A percentile compares a stretch with the other conserved stretches of the same genome.
These are phyloP conservation scores for Bryum argenteum DNA, from an alignment of 225 moss, liverwort and hornwort genomes.

Conservation along the genomic window DNA sequence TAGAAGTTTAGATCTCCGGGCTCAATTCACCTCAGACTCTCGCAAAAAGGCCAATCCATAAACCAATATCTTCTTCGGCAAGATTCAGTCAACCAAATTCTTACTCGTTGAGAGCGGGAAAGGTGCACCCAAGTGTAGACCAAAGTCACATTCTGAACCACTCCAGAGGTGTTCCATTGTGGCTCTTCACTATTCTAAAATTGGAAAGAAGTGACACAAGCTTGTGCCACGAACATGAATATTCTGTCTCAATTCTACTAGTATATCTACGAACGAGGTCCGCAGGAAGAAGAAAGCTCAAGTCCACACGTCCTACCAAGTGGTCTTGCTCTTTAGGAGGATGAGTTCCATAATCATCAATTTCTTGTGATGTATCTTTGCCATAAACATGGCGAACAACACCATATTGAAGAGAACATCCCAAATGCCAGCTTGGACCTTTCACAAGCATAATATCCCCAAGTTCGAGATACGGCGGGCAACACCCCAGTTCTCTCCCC, in stretches of 20 bases:
- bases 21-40: conserved; percentile 57
- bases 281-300: not conserved
- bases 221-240: not conserved
- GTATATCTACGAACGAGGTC: not conserved
- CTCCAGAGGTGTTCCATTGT: not conserved
- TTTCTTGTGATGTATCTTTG: conserved; percentile 2
- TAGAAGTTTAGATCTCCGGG: not conserved
- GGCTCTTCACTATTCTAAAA: not conserved
- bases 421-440: conserved; percentile 1
- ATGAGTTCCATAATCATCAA: not conserved
- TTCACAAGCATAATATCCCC: not conserved
- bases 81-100: too few species aligned
- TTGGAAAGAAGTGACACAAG: too few species aligned
- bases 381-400: not conserved
- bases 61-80: conserved; percentile 89
- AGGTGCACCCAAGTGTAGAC: too few species aligned
- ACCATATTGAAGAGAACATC: not conserved
- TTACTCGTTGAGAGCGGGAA: too few species aligned
- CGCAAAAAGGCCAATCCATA: conserved; percentile 75
- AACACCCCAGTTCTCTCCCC: not conserved
- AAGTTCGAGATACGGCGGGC: not conserved
- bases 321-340: not conserved
- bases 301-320: conserved; percentile 2
- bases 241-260: not conserved
- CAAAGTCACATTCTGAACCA: not conserved